Percentiles rank a stretch among this genome's conserved stretches.
These are phyloP conservation scores for Pleurotus djamor DNA, from an alignment of 768 basidiomycete genomes.

Conservation along the genomic window DNA sequence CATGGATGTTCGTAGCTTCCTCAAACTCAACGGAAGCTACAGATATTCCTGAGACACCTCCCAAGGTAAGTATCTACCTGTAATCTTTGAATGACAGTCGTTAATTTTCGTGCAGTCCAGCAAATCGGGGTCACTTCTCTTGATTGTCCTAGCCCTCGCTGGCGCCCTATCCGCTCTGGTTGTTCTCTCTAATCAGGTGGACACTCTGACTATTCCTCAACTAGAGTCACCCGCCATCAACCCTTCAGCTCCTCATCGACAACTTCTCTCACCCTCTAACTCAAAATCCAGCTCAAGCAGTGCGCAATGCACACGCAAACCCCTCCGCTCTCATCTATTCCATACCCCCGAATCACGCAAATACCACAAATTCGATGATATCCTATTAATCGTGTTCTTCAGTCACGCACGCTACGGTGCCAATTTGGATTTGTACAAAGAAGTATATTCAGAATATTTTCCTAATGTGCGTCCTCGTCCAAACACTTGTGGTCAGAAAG, in stretches of 20 bases:
- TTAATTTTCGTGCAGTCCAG: neutral
- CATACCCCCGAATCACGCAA: neutral
- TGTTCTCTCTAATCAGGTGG: neutral
- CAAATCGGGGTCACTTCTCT: neutral
- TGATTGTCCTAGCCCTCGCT: neutral
- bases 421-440: slow-evolving; percentile 43
- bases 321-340: neutral
- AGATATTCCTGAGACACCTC: neutral
- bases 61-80: neutral
- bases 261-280: neutral
- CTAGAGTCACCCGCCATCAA: neutral
- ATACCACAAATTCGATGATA: slow-evolving; percentile 32
- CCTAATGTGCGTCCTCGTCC: slow-evolving; percentile 38
- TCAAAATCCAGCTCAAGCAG: neutral
- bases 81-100: neutral
- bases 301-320: neutral
- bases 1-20: neutral
- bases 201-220: neutral
- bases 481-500: neutral
- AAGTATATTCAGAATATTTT: slow-evolving; percentile 46
- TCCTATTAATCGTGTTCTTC: slow-evolving; percentile 48
- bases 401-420: slow-evolving; percentile 45
- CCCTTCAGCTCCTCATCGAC: neutral
- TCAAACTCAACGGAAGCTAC: neutral
- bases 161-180: neutral